Base-by-base conservation (phyloP, 306 rosid genomes). In the Gastrolobium villosum region DNA sequence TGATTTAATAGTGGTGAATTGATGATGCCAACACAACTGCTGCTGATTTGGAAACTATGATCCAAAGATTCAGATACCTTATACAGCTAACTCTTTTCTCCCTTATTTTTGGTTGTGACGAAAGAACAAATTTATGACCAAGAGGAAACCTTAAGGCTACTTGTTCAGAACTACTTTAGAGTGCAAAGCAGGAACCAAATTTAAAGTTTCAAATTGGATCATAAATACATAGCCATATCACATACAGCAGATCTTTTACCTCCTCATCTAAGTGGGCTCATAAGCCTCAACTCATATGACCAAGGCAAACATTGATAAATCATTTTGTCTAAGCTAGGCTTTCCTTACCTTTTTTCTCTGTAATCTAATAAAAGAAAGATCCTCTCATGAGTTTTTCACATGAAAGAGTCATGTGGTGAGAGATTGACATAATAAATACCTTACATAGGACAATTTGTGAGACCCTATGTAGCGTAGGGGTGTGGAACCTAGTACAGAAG, bases 351-450 rank as follows among this genome's bases (percentile, higher is more conserved):
- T 10, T 77, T 59, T 49, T 46, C 49, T 55, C 54, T 65, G 46
- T 41, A 59, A 64, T 45, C 28, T 62, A 32, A 11, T 4, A 10
- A 10, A 57, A 31, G 44, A 34, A 74, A 60, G 26, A 74, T 74
- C 10, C 67, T 49, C 41, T 30, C 30, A 60, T 31, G 65, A 70
- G 41, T 37, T 72, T 72, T 8, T 32, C 30, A 37, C 20, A 40
- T 72, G 53, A 72, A 7, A 8, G n/a, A 10, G 35, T 8, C 41
- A 28, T 60, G 65, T 60, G 31, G 9, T 6, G 56, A 78, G 54
- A 78, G 71, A 45, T 11, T 69, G 44, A 48, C 64, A 70, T 60
- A 28, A 70, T 60, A 28, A 79, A 48, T 30, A 48, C 79, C 40
- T 50, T 46, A 49, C 55, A 60, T 60, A 69, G 45, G 49, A 59